Evolutionary conservation across 495 filamentous ascomycete species (phyloP).

Genomic region (Penicillium parvum): DNA sequence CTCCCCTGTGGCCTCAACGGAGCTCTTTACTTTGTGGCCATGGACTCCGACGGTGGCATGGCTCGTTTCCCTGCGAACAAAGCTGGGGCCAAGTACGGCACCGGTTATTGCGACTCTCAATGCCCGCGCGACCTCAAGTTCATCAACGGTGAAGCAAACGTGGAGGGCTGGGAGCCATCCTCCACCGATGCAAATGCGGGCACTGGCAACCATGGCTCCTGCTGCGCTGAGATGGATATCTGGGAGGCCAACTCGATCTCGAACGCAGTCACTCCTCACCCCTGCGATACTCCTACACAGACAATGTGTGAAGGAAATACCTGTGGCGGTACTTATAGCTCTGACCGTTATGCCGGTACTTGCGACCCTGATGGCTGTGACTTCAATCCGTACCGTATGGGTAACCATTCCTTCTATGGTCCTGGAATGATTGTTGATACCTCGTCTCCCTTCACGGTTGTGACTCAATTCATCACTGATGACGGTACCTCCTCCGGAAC

Average conservation of each 20-base stretch:
- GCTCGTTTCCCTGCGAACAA: constrained; percentile 51
- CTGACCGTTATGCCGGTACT: constrained; percentile 44
- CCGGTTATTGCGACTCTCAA: constrained; percentile 73
- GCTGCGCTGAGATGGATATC: constrained; percentile 72
- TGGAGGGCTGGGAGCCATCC: constrained; percentile 57
- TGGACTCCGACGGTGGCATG: constrained; percentile 60
- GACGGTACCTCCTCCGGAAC: constrained; percentile 50
- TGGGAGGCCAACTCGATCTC: constrained; percentile 66
- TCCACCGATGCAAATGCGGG: constrained; percentile 57
- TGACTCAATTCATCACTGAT: constrained; percentile 65
- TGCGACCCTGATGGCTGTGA: constrained; percentile 79
- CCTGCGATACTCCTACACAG: constrained; percentile 53
- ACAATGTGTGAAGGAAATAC: constrained; percentile 53
- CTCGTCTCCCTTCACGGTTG: constrained; percentile 57
- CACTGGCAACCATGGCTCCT: constrained; percentile 55
- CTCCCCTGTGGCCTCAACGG: constrained; percentile 70
- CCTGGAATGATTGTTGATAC: constrained; percentile 59
- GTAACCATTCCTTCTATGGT: constrained; percentile 60
- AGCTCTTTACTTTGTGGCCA: constrained; percentile 63
- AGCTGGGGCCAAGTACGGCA: constrained; percentile 68
- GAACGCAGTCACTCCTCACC: constrained; percentile 57
- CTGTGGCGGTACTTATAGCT: constrained; percentile 50
- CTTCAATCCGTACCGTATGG: constrained; percentile 71
- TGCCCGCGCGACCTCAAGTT: constrained; percentile 63
- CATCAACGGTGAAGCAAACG: constrained; percentile 60